Conservation (phyloP, 768 basidiomycete genomes). For the Lactifluus hygrophoroides region DNA sequence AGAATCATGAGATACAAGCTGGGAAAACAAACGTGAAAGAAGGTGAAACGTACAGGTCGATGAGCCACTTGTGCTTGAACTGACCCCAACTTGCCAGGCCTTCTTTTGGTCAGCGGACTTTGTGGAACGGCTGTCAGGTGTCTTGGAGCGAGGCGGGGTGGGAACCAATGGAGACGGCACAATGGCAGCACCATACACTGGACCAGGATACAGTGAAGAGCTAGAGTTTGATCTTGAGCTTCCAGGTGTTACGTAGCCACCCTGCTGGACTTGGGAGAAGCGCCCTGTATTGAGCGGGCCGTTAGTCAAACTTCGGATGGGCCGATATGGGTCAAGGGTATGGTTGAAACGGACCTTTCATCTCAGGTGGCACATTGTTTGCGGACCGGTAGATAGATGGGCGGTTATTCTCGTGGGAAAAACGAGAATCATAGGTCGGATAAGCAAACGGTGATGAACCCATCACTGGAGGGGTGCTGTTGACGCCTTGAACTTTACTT, state of each 20-base stretch:
- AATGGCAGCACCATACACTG: constrained; percentile 23
- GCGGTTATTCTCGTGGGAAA: constrained; percentile 16
- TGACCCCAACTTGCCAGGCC: constrained; percentile 37
- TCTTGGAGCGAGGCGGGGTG: constrained; percentile 16
- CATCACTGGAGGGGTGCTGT: constrained; percentile 13
- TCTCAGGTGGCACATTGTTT: constrained; percentile 11
- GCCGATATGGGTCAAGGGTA: constrained; percentile 20
- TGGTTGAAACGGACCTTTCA: constrained; percentile 9
- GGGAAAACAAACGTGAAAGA: background rate
- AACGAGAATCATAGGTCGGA: constrained; percentile 20
- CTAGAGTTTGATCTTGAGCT: constrained; percentile 47
- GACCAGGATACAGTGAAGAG: constrained; percentile 39
- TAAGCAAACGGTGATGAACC: constrained; percentile 20
- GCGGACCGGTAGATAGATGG: constrained; percentile 9
- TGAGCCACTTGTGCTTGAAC: constrained; percentile 31
- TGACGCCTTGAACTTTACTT: constrained; percentile 7
- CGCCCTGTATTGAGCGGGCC: constrained; percentile 19
- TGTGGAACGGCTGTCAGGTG: constrained; percentile 36
- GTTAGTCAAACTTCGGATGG: constrained; percentile 9
- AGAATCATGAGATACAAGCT: background rate
- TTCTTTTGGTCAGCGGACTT: constrained; percentile 34
- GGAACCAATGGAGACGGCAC: constrained; percentile 17
- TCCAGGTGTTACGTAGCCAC: constrained; percentile 27
- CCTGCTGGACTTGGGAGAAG: constrained; percentile 15
- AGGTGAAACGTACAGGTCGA: constrained; percentile 33